Conservation (phyloP, 2,329 filamentous ascomycete species). For the Talaromyces sp. region DNA sequence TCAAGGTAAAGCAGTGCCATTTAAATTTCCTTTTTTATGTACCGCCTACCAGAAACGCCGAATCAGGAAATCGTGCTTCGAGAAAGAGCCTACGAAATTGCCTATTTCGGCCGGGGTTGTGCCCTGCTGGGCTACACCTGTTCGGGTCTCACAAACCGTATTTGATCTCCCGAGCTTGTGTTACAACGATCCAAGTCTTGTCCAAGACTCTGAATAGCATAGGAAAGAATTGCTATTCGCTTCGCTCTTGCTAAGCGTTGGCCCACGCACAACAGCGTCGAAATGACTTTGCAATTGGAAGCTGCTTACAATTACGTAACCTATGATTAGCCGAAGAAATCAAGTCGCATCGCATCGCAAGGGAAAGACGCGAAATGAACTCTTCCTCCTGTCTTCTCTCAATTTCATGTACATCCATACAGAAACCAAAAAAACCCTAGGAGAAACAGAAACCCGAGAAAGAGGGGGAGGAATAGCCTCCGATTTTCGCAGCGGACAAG, state of each 20-base stretch:
- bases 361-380: not conserved
- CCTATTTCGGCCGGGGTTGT: not conserved
- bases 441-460: not conserved
- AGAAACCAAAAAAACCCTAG: not conserved
- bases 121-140: not conserved
- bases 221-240: not conserved
- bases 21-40: not conserved
- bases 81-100: not conserved
- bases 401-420: not conserved
- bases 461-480: not conserved
- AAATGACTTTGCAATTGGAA: not conserved
- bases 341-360: not conserved
- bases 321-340: not conserved
- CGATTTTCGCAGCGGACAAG: constrained; percentile 3
- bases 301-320: not conserved
- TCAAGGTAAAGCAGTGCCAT: not conserved
- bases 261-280: not conserved
- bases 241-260: not conserved
- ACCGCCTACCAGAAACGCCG: no score
- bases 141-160: not conserved
- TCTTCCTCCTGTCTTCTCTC: not conserved
- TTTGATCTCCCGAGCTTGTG: not conserved
- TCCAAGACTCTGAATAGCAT: not conserved
- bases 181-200: not conserved
- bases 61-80: not conserved